Percentiles rank a stretch among this genome's conserved stretches.
Evolutionary conservation across 495 filamentous ascomycete genomes (phyloP).

Genomic region (Penicillium mononematosum): DNA sequence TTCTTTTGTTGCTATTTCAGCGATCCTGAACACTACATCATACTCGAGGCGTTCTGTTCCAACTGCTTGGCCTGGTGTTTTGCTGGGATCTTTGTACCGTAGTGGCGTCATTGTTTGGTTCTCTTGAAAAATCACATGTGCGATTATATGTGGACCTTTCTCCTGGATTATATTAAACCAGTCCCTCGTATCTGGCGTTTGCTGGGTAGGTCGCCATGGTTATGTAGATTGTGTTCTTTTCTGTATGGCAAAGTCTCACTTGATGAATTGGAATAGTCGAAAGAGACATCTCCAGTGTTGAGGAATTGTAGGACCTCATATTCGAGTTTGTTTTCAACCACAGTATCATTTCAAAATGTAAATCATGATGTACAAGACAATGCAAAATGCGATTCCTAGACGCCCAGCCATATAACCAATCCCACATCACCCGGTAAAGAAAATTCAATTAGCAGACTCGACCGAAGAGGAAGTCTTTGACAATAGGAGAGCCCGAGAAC

Average conservation of each 20-base stretch:
- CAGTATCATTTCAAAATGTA: background rate
- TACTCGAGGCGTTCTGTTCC: constrained; percentile 19
- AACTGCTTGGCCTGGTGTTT: background rate
- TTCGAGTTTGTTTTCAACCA: background rate
- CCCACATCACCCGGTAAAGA: background rate
- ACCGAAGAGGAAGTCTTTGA: constrained; percentile 69
- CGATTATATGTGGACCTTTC: background rate
- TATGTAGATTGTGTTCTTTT: background rate
- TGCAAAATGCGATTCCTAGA: background rate
- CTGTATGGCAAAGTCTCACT: background rate
- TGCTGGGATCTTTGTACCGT: background rate
- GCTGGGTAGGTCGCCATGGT: background rate
- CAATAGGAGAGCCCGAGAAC: constrained; percentile 63
- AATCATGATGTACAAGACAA: background rate
- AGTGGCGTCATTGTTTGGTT: background rate
- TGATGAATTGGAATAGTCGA: background rate
- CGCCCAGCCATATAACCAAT: background rate
- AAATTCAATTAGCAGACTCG: constrained; percentile 29
- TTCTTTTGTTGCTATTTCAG: constrained; percentile 11
- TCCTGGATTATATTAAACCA: background rate
- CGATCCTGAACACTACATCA: constrained; percentile 17
- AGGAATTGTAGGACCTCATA: background rate
- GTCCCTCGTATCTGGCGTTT: background rate
- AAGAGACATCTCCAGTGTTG: background rate
- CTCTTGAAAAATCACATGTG: background rate